Evolutionary conservation across 441 rosid genomes (phyloP), one percentile per base, ranked within the genome.

Genomic region (Adansonia madagascariensis): DNA sequence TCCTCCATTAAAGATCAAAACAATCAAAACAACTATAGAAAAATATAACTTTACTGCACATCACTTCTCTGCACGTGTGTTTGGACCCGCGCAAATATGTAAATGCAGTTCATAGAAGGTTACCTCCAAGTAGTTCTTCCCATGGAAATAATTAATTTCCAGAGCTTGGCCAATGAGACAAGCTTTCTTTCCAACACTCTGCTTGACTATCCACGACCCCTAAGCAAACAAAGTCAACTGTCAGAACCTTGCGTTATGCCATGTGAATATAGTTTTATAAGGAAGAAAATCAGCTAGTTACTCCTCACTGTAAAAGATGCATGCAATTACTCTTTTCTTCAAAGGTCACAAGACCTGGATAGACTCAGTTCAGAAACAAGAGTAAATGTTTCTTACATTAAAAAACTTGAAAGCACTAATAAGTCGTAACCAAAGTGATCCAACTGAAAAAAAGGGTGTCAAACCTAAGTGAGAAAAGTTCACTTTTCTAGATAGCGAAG

Each of bases 151-250:
- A 81, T 91, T 93, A 69, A 94, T 89, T 82, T 90, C 95, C 77
- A 95, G 92, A 11, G 99, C 99, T 82, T 95, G 99, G 75, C 98
- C 99, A 80, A 94, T 80, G 80, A 95, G 87, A 85, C 99, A 95
- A 43, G 98, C 97, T 87, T 94, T 95, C 85, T 94, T 95, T 75
- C 99, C 99, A 4, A 95, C 99, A 80, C 99, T 95, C 80, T 94
- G 98, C 86, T 92, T 95, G 55, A 95, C 99, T 84, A 93, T 91
- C 99, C 99, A 95, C 8, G 99, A 94, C 62, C 99, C 99, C 99
- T 95, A 88, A 75, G 68, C 74, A 83, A 83, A 70, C n/a, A 71
- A 80, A 8, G 74, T 59, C 8, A 63, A 71, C 43, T 72, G 3
- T 64, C 8, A 72, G 15, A 80, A 53, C 53, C 46, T 50, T 62